A percentile compares a stretch with the other conserved stretches of the same genome.
Conservation (phyloP, 2,329 filamentous ascomycete genomes). For the Fusarium sp. region DNA sequence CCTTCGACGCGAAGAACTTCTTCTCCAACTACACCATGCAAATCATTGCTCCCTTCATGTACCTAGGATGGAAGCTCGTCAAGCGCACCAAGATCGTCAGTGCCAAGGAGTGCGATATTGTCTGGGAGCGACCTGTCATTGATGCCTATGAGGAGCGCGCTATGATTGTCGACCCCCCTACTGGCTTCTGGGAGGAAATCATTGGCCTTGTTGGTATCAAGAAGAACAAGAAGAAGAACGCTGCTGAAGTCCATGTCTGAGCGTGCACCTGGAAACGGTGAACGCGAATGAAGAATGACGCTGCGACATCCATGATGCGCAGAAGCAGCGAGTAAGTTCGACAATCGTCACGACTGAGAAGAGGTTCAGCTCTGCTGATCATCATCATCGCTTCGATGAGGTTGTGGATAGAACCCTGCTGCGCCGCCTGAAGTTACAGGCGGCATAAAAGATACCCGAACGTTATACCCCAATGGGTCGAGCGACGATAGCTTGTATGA, state of each 20-base stretch:
- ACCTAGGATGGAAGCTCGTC: slow-evolving; percentile 65
- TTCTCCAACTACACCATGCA: slow-evolving; percentile 62
- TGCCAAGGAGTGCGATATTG: slow-evolving; percentile 61
- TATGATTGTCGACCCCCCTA: slow-evolving; percentile 48
- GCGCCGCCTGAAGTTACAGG: background rate
- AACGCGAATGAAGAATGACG: background rate
- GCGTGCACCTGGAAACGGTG: background rate
- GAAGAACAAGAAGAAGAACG: slow-evolving; percentile 24
- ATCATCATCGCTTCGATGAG: background rate
- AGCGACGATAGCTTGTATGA: slow-evolving; percentile 10
- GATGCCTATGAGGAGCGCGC: slow-evolving; percentile 60
- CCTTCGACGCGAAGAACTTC: slow-evolving; percentile 57
- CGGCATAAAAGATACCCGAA: slow-evolving; percentile 12
- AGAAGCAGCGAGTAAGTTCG: background rate
- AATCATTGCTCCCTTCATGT: slow-evolving; percentile 58
- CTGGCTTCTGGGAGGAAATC: slow-evolving; percentile 50
- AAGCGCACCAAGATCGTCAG: slow-evolving; percentile 62
- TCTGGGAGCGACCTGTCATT: slow-evolving; percentile 63
- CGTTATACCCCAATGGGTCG: background rate
- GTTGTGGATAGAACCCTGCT: background rate
- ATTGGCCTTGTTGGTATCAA: slow-evolving; percentile 22
- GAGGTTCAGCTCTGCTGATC: background rate
- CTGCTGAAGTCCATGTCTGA: slow-evolving; percentile 22
- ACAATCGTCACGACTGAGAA: background rate
- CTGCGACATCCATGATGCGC: background rate